phyloP scores from a whole-genome alignment of 129 eudicot genomes.

The Heracleum sosnowskyi region DNA sequence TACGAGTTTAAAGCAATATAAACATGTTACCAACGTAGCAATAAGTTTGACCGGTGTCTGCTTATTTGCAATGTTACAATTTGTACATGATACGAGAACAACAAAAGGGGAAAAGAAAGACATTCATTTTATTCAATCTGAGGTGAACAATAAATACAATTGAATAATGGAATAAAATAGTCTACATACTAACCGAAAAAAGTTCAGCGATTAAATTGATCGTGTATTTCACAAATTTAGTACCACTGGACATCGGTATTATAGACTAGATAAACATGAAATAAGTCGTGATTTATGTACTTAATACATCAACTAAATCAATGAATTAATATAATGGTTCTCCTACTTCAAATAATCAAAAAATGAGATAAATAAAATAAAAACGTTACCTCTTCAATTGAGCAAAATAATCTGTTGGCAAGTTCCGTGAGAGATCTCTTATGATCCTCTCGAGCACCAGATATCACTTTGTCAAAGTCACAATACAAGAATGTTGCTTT shows the following conservation, averaged over 20 bases:
- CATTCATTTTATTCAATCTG: background rate
- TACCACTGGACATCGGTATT: background rate
- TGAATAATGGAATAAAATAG: background rate
- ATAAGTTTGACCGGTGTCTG: background rate
- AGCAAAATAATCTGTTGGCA: background rate
- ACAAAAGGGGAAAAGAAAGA: background rate
- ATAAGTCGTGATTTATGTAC: too few relatives aligned
- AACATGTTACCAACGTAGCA: background rate
- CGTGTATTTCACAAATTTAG: background rate
- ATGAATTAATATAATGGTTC: background rate
- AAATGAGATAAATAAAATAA: background rate
- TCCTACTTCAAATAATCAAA: background rate
- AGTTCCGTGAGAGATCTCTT: constrained; percentile 4
- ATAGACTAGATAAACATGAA: background rate
- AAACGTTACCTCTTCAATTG: constrained; percentile 6
- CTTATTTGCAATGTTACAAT: background rate
- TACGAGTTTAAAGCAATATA: background rate
- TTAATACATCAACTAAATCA: background rate
- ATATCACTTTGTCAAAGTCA: constrained; percentile 7
- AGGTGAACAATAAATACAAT: background rate
- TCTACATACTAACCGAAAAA: background rate
- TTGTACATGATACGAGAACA: background rate
- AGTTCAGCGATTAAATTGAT: background rate
- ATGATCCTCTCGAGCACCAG: background rate
- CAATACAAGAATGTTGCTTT: constrained; percentile 7